Evolutionary conservation across 306 rosid species (phyloP).

Genomic region (Cicer pinnatifidum): DNA sequence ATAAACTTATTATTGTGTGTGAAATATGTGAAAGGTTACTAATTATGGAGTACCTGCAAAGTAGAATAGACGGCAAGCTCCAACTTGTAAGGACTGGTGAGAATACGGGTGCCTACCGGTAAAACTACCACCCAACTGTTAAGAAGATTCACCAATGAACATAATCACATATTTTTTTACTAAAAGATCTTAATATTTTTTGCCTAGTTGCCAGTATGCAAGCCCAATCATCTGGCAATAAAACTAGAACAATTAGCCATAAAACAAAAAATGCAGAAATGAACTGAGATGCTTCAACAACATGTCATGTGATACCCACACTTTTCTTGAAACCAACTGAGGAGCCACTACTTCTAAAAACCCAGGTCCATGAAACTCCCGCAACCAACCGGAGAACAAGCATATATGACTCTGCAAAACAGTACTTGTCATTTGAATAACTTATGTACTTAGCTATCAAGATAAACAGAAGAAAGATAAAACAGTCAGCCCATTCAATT

Average conservation of each 20-base stretch:
- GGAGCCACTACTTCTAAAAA: constrained; percentile 90
- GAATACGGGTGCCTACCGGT: constrained; percentile 76
- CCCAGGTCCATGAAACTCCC: constrained; percentile 90
- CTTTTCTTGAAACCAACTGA: constrained; percentile 77
- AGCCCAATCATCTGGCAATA: constrained; percentile 40
- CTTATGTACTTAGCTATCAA: constrained; percentile 30
- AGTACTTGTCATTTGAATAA: constrained; percentile 36
- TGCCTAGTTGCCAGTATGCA: constrained; percentile 34
- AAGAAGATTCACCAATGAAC: constrained; percentile 43
- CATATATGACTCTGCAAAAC: constrained; percentile 74
- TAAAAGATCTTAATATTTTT: constrained; percentile 5
- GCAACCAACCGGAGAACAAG: constrained; percentile 94
- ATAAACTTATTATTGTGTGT: constrained; percentile 8
- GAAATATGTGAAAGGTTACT: constrained; percentile 12
- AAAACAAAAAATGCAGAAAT: constrained; percentile 23
- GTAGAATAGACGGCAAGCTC: constrained; percentile 86
- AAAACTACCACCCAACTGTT: constrained; percentile 91
- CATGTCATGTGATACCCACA: constrained; percentile 62
- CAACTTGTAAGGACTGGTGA: constrained; percentile 80
- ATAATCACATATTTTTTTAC: constrained; percentile 14
- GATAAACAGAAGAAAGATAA: constrained; percentile 35
- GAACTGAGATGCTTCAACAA: constrained; percentile 44
- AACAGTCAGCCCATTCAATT: constrained; percentile 34
- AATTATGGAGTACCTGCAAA: constrained; percentile 68
- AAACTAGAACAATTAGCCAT: constrained; percentile 16